Conservation (phyloP, 768 basidiomycete species). For the Termitomyces sp. region DNA sequence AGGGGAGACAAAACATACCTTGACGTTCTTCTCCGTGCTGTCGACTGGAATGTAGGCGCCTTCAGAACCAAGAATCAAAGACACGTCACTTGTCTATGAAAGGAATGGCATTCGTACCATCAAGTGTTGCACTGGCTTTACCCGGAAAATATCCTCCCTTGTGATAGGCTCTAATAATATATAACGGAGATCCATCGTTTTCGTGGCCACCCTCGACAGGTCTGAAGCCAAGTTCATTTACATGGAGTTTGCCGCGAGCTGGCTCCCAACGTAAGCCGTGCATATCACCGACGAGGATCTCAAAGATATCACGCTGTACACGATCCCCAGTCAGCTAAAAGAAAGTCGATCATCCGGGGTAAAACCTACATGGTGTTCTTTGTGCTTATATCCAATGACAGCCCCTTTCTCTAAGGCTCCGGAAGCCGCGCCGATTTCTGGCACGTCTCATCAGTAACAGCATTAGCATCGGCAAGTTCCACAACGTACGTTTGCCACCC, state of each 20-base stretch:
- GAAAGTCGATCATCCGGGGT: neutral
- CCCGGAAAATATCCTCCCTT: conserved; percentile 54
- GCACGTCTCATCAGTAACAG: neutral
- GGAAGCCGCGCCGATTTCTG: conserved; percentile 69
- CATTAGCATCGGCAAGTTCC: conserved; percentile 25
- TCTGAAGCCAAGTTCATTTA: conserved; percentile 35
- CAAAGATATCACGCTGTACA: conserved; percentile 54
- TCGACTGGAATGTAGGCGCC: conserved; percentile 56
- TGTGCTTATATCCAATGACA: conserved; percentile 56
- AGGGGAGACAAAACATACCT: conserved; percentile 27
- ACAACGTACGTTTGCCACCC: conserved; percentile 52
- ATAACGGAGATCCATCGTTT: conserved; percentile 54
- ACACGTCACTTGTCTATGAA: neutral
- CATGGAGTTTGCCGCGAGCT: conserved; percentile 40
- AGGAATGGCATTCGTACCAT: conserved; percentile 30
- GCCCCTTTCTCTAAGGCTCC: conserved; percentile 55
- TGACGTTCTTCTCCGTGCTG: conserved; percentile 45
- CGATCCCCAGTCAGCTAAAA: neutral
- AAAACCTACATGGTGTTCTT: conserved; percentile 53
- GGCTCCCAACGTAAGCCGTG: conserved; percentile 57
- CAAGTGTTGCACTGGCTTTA: conserved; percentile 53
- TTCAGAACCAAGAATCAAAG: conserved; percentile 13
- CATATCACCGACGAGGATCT: conserved; percentile 66
- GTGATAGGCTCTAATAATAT: conserved; percentile 56
- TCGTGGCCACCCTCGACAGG: conserved; percentile 73